These are phyloP conservation scores for Malassezia furfur DNA, from an alignment of 1,284 basidiomycete species.

Conservation along the genomic window DNA sequence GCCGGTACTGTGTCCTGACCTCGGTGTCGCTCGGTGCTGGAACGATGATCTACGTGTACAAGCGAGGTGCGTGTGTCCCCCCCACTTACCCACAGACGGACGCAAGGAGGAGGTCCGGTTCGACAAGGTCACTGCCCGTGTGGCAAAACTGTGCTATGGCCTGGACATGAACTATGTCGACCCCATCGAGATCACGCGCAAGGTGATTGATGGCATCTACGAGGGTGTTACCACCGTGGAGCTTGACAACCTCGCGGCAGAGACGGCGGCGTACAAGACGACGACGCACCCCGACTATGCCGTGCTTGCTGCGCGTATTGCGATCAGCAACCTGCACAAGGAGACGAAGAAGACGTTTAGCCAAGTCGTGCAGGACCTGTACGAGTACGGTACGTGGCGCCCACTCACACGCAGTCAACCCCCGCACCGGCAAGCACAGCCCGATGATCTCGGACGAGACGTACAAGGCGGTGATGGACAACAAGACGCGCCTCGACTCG, in stretches of 20 bases:
- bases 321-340: conserved; percentile 97
- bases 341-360: conserved; percentile 97
- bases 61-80: conserved; percentile 30
- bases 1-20: neutral
- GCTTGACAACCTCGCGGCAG: conserved; percentile 68
- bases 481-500: conserved; percentile 77
- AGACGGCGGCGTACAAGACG: conserved; percentile 94
- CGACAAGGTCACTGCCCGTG: conserved; percentile 56
- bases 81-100: conserved; percentile 26
- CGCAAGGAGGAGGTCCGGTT: conserved; percentile 46
- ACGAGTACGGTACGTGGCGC: conserved; percentile 63
- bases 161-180: conserved; percentile 87
- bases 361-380: conserved; percentile 79
- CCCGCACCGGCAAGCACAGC: conserved; percentile 71
- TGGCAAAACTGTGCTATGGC: conserved; percentile 93
- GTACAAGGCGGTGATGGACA: conserved; percentile 71
- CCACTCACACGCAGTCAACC: conserved; percentile 62
- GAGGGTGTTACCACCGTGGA: conserved; percentile 94
- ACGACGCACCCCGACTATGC: conserved; percentile 92
- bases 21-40: neutral
- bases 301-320: conserved; percentile 92
- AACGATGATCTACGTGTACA: conserved; percentile 45
- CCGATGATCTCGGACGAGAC: conserved; percentile 87
- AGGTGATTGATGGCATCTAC: conserved; percentile 80
- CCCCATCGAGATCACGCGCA: conserved; percentile 63